phyloP scores from a whole-genome alignment of 306 rosid species.

The Prunus salicina region DNA sequence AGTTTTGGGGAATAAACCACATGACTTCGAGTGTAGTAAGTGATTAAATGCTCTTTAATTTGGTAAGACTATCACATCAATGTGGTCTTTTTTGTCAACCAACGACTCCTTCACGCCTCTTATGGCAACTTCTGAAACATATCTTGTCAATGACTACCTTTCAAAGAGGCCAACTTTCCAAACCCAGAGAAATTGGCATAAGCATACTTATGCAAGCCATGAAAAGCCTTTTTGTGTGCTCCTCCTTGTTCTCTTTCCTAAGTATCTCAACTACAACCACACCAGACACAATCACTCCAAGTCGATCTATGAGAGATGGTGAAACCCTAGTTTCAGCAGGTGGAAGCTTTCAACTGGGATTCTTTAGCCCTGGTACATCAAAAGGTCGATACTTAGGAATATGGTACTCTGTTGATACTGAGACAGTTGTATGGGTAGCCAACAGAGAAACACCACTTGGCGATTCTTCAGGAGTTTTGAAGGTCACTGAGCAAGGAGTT shows the following conservation, averaged over 20 bases:
- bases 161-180: too few species aligned
- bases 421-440: slow-evolving; percentile 24
- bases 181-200: too few species aligned
- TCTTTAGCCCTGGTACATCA: slow-evolving; percentile 8
- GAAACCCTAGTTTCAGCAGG: background rate
- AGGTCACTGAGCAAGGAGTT: slow-evolving; percentile 11
- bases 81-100: too few species aligned
- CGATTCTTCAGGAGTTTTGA: slow-evolving; percentile 9
- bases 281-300: background rate
- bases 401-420: background rate
- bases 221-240: background rate
- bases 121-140: too few species aligned
- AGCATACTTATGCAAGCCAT: background rate
- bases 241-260: background rate
- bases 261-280: background rate
- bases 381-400: slow-evolving; percentile 21
- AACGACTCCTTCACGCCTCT: too few species aligned
- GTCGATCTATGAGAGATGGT: background rate
- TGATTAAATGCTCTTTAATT: too few species aligned
- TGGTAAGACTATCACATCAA: too few species aligned
- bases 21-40: too few species aligned
- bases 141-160: too few species aligned
- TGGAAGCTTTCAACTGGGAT: slow-evolving; percentile 17
- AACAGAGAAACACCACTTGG: slow-evolving; percentile 21
- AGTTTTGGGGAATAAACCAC: too few species aligned